Base-by-base conservation (phyloP, 768 basidiomycete genomes). In the Trametes cubensis region DNA sequence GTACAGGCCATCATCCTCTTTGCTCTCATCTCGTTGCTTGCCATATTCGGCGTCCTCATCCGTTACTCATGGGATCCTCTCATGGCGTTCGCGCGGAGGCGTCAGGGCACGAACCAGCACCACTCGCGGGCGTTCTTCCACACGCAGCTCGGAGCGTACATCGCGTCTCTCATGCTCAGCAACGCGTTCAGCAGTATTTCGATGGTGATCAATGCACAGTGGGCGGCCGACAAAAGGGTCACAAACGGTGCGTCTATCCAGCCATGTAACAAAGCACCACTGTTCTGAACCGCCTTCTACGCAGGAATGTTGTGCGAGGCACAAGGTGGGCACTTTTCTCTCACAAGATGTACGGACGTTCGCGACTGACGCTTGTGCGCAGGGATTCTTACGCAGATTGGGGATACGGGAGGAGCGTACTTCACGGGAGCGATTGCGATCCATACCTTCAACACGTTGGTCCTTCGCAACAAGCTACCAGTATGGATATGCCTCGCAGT, bases 91-190 rank as follows among this genome's bases (percentile, higher is more conserved):
- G 66, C 64, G 46, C 64, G 53, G 64, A 55, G 56, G 42, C 62
- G 60, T 10, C 39, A 49, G 13, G 44, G 49, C 42, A 30, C 21
- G 20, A 55, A 48, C 44, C 49, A 30, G 30, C 55, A 60, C 55
- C 55, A 59, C 41, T 57, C 58, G 28, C 82, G 80, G 44, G 75
- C 84, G 61, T 89, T 90, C 72, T 89, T 91, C 72, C 80, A 81
- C 59, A 88, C 88, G 7, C 88, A 88, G 64, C 80, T 90, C 15
- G 90, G 90, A 1, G 80, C 82, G 52, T 90, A 89, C 70, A 81
- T 83, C n/a, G 79, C 77, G 41, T 88, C 84, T 67, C 77, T 92
- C 58, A 76, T 90, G 62, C 65, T 85, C 26, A 81, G 81, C 62
- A 85, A 89, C 70, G 74, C 83, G 55, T 74, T 86, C 69, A 82